A percentile compares a stretch with the other conserved stretches of the same genome.
phyloP scores from a whole-genome alignment of 2,329 filamentous ascomycete species.

The Acarospora socialis region DNA sequence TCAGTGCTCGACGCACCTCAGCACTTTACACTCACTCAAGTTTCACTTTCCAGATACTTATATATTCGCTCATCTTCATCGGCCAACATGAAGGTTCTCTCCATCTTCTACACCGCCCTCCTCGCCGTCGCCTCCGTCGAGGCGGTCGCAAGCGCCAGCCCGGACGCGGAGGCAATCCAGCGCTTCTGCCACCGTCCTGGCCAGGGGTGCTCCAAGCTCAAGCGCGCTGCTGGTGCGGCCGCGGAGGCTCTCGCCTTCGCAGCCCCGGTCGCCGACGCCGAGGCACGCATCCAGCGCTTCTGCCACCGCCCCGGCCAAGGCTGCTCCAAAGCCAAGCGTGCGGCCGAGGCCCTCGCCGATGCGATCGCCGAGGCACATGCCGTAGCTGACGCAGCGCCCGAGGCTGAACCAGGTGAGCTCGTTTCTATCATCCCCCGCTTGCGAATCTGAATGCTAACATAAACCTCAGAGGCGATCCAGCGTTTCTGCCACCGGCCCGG shows the following conservation, averaged over 20 bases:
- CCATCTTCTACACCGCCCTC: constrained; percentile 26
- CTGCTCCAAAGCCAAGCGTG: constrained; percentile 48
- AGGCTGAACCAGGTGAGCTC: neutral
- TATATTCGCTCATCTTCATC: too few relatives aligned
- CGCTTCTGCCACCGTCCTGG: constrained; percentile 17
- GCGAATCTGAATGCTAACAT: neutral
- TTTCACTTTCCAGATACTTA: too few relatives aligned
- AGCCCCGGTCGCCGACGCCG: constrained; percentile 1
- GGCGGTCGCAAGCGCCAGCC: constrained; percentile 17
- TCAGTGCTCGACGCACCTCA: constrained; percentile 8
- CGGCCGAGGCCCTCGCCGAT: constrained; percentile 43
- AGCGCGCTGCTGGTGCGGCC: constrained; percentile 22
- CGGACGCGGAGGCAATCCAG: neutral
- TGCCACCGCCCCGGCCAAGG: constrained; percentile 22
- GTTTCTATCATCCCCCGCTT: neutral
- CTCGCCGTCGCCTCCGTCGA: constrained; percentile 26
- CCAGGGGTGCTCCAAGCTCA: constrained; percentile 18
- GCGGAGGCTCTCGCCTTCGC: constrained; percentile 15
- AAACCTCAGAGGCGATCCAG: constrained; percentile 1
- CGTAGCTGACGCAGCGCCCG: constrained; percentile 6
- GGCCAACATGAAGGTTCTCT: constrained; percentile 35
- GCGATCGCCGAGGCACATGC: constrained; percentile 17
- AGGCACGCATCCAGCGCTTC: constrained; percentile 13
- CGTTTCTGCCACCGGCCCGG: constrained; percentile 27
- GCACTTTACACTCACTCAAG: too few relatives aligned